These are phyloP conservation scores for Lactarius deliciosus DNA, from an alignment of 768 basidiomycete genomes.

Conservation along the genomic window DNA sequence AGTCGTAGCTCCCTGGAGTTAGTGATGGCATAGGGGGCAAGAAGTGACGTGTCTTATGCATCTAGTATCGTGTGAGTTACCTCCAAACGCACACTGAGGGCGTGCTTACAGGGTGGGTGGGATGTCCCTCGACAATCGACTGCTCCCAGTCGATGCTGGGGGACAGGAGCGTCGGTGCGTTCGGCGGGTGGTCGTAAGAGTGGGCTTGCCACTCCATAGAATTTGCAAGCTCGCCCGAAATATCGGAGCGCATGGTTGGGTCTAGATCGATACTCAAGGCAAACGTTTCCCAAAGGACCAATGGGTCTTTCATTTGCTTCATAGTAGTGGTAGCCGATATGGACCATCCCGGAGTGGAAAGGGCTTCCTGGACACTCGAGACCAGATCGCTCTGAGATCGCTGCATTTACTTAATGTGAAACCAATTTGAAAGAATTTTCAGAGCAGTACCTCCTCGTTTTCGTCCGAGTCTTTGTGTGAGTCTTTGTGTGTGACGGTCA, in stretches of 20 bases:
- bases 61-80: constrained; percentile 37
- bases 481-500: constrained; percentile 29
- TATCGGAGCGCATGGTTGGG: constrained; percentile 39
- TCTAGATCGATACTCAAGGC: constrained; percentile 41
- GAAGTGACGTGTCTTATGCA: constrained; percentile 57
- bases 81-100: neutral
- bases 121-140: constrained; percentile 60
- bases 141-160: constrained; percentile 60
- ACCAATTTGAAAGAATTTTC: neutral
- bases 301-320: constrained; percentile 33
- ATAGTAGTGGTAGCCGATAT: neutral
- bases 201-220: constrained; percentile 55
- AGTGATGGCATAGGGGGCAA: constrained; percentile 49
- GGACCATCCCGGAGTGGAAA: constrained; percentile 15
- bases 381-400: constrained; percentile 1
- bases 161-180: constrained; percentile 45
- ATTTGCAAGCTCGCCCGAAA: constrained; percentile 48
- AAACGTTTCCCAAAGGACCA: constrained; percentile 47
- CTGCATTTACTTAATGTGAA: neutral
- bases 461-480: constrained; percentile 23
- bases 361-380: neutral
- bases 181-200: constrained; percentile 51
- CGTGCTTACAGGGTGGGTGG: constrained; percentile 52
- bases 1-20: constrained; percentile 48
- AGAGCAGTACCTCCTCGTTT: constrained; percentile 9